Evolutionary conservation across 2,329 filamentous ascomycete species (phyloP).

Genomic region (Fusarium annulatum): DNA sequence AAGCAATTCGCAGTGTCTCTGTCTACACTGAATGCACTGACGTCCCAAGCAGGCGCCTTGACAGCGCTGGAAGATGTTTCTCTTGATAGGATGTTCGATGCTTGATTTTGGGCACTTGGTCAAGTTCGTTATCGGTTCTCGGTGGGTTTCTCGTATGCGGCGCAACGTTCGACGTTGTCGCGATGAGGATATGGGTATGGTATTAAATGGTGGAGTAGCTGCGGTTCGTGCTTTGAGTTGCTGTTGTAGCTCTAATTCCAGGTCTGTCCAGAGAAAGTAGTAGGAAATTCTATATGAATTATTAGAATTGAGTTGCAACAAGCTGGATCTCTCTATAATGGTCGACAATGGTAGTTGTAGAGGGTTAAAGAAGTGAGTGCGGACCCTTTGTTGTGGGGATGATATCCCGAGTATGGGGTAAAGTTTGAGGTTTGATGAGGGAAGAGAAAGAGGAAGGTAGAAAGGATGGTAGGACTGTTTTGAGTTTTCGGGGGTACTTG

Average conservation of each 20-base stretch:
- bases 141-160: slow-evolving; percentile 1
- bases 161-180: slow-evolving; percentile 1
- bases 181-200: not conserved
- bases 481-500: slow-evolving; percentile 8
- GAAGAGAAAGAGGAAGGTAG: slow-evolving; percentile 13
- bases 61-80: slow-evolving; percentile 5
- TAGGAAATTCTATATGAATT: not conserved
- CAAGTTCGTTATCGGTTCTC: not conserved
- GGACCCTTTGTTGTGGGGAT: slow-evolving; percentile 42
- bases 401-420: slow-evolving; percentile 44
- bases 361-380: slow-evolving; percentile 17
- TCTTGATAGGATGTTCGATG: not conserved
- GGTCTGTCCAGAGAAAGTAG: not conserved
- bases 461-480: slow-evolving; percentile 1
- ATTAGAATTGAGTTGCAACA: slow-evolving; percentile 14
- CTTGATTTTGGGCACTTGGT: slow-evolving; percentile 4
- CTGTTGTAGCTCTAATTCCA: not conserved
- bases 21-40: slow-evolving; percentile 24
- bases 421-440: slow-evolving; percentile 22
- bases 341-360: slow-evolving; percentile 1
- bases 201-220: not conserved
- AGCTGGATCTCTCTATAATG: slow-evolving; percentile 6
- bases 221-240: not conserved
- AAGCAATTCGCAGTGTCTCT: slow-evolving; percentile 23
- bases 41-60: slow-evolving; percentile 12